Percentiles rank a stretch among this genome's conserved stretches.
Evolutionary conservation across 2,329 filamentous ascomycete genomes (phyloP).

Genomic region (Macrophomina pseudophaseolina): DNA sequence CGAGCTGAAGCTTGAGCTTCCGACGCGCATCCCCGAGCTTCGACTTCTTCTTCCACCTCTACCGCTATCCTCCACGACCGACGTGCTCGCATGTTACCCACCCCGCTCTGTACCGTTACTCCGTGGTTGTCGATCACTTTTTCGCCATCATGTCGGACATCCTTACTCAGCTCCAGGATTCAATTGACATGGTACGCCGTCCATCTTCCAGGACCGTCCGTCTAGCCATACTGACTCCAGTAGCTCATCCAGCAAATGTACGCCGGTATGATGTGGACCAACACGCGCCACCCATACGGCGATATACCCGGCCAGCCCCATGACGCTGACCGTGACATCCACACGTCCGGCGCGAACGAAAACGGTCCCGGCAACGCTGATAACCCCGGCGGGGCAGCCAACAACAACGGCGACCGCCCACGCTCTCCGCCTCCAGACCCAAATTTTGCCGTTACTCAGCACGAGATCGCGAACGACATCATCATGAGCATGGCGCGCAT

Average conservation of each 20-base stretch:
- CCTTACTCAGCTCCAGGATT: slow-evolving; percentile 83
- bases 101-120: no score
- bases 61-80: not conserved
- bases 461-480: slow-evolving; percentile 76
- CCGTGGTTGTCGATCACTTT: not conserved
- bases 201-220: not conserved
- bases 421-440: slow-evolving; percentile 24
- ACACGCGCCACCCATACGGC: slow-evolving; percentile 47
- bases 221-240: not conserved
- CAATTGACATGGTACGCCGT: slow-evolving; percentile 73
- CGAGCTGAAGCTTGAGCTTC: slow-evolving; percentile 19
- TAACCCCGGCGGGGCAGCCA: slow-evolving; percentile 28
- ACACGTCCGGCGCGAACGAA: slow-evolving; percentile 26
- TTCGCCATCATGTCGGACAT: slow-evolving; percentile 68
- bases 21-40: not conserved
- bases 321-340: slow-evolving; percentile 39
- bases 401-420: slow-evolving; percentile 20
- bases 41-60: not conserved
- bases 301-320: slow-evolving; percentile 51
- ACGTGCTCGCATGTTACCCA: not conserved
- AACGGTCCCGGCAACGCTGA: slow-evolving; percentile 18
- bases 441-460: slow-evolving; percentile 32
- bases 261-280: slow-evolving; percentile 51
- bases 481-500: slow-evolving; percentile 84
- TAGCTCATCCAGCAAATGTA: slow-evolving; percentile 50